Evolutionary conservation across 257 asterid species (phyloP), one percentile per base, ranked within the genome.

Genomic region (Craterostigma plantagineum): DNA sequence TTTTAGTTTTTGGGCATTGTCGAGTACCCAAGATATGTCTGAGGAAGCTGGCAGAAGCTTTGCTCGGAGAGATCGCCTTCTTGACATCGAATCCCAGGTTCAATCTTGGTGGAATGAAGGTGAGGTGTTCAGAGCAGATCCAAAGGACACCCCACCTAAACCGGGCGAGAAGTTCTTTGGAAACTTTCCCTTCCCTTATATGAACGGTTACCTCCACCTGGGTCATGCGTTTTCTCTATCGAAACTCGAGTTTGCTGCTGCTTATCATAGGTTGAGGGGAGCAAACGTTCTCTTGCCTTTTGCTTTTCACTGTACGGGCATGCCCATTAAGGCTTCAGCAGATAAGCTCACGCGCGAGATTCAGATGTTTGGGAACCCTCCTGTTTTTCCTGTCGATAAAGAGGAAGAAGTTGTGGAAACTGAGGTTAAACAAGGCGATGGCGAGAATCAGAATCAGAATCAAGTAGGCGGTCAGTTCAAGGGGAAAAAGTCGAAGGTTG

Each of bases 241-340:
- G 9, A 86, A 86, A 18, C 87, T 86, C 39, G 97, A 86, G 52
- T 81, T 86, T 60, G 85, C 93, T 4, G 85, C 98, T 16, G 90
- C 93, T 9, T 87, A 79, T 56, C 95, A 82, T 60, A 65, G 93
- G 56, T 52, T 87, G 61, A 82, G 73, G 58, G 95, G 95, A 36
- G 93, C 85, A 9, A 76, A 80, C 40, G 93, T 82, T 64, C 67
- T 87, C 15, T 51, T 87, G 66, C 93, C 98, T 0, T 87, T 87
- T 56, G 93, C 69, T 35, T 87, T 87, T 55, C 95, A 87, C 41
- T 82, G 93, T 52, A 87, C 95, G 27, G 93, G 98, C 41, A 87
- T 87, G 98, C 95, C 92, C 23, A 87, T 82, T 40, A 82, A 82
- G 77, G 95, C 98, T 10, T 82, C 98, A 5, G 83, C 95, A 3